Conservation (phyloP, 2,329 filamentous ascomycete species). For the Amauroascus niger region DNA sequence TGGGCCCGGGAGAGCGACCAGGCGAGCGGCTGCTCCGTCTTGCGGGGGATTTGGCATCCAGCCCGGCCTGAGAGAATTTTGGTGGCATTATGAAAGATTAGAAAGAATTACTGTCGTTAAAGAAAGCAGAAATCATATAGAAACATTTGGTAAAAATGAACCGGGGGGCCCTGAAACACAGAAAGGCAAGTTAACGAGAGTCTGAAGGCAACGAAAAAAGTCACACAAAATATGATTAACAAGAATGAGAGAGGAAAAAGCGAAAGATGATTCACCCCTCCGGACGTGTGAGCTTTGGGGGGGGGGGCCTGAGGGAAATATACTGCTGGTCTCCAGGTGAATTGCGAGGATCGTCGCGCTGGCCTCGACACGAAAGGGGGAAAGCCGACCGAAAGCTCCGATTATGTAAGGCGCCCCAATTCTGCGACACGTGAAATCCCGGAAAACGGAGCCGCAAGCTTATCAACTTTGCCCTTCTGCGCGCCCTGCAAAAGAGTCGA, state of each 20-base stretch:
- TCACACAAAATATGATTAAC: slow-evolving; percentile 21
- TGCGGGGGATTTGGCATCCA: slow-evolving; percentile 30
- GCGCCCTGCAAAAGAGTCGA: too few species aligned
- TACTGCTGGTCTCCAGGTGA: not conserved
- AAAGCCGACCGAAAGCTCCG: not conserved
- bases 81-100: slow-evolving; percentile 17
- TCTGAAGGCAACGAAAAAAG: slow-evolving; percentile 18
- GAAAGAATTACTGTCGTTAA: slow-evolving; percentile 10
- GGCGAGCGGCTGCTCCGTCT: slow-evolving; percentile 29
- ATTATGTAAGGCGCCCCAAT: not conserved
- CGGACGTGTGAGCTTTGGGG: not conserved
- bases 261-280: slow-evolving; percentile 2
- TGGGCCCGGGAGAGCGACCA: slow-evolving; percentile 33
- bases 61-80: slow-evolving; percentile 24
- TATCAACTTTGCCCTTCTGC: not conserved
- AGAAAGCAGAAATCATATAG: slow-evolving; percentile 1
- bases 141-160: slow-evolving; percentile 3
- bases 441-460: slow-evolving; percentile 2
- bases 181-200: slow-evolving; percentile 20
- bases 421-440: slow-evolving; percentile 6
- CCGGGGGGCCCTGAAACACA: not conserved
- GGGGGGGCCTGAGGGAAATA: not conserved
- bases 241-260: slow-evolving; percentile 17
- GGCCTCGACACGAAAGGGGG: slow-evolving; percentile 6
- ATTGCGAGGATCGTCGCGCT: not conserved